These are phyloP conservation scores for Fusarium pseudocircinatum DNA, from an alignment of 2,329 filamentous ascomycete genomes.

Conservation along the genomic window DNA sequence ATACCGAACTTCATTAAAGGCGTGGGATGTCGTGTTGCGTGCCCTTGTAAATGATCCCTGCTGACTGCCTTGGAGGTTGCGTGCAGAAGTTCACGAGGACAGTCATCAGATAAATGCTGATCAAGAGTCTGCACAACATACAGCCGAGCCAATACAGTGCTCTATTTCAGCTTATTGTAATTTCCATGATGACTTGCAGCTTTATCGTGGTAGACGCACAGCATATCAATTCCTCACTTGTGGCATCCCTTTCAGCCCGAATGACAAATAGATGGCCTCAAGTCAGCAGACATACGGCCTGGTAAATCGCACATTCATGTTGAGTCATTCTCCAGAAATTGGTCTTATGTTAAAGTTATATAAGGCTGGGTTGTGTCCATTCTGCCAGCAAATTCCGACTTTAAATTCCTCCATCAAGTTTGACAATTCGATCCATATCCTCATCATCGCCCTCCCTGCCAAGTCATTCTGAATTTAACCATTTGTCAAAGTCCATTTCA, in stretches of 20 bases:
- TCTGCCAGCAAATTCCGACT: background rate
- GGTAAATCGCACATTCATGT: background rate
- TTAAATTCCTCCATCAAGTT: background rate
- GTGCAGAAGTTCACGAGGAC: background rate
- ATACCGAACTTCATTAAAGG: background rate
- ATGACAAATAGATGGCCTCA: background rate
- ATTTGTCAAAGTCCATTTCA: background rate
- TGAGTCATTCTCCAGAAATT: background rate
- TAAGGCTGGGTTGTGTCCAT: background rate
- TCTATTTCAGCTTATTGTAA: background rate
- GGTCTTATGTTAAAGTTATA: background rate
- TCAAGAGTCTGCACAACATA: background rate
- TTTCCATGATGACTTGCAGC: background rate
- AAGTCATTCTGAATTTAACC: background rate
- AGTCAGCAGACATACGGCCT: background rate
- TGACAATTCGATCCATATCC: background rate
- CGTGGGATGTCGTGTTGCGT: background rate
- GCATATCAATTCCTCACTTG: background rate
- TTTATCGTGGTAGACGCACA: background rate
- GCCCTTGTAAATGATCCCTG: background rate
- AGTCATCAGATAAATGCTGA: background rate
- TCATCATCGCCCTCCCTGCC: accelerated
- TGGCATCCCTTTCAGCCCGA: background rate
- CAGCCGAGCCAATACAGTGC: background rate
- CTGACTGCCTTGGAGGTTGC: background rate